Conservation (phyloP, 805 yeast species). For the Phaffomyces thermotolerans region DNA sequence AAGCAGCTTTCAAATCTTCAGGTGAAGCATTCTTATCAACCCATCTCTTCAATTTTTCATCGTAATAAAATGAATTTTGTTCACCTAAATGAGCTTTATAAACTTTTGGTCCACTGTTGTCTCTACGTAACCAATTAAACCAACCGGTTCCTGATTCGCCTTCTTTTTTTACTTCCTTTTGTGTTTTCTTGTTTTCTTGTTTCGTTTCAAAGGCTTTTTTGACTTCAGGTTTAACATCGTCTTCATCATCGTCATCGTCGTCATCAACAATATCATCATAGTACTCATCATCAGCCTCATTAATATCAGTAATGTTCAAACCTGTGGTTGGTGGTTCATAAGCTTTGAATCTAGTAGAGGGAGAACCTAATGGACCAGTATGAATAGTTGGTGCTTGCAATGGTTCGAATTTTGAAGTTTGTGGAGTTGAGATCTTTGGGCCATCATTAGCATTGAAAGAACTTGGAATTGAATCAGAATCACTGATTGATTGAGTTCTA, state of each 20-base stretch:
- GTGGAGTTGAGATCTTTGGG: constrained; percentile 1
- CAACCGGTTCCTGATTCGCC: constrained; percentile 28
- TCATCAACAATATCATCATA: constrained; percentile 39
- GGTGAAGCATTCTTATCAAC: constrained; percentile 60
- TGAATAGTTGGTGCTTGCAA: constrained; percentile 6
- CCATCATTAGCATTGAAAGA: constrained; percentile 3
- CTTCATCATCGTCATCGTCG: constrained; percentile 29
- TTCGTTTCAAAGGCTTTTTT: constrained; percentile 2
- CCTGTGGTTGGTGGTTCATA: constrained; percentile 22
- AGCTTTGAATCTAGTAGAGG: constrained; percentile 20
- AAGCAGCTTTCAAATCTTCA: constrained; percentile 55
- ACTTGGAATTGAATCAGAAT: constrained; percentile 1
- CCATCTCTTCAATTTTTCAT: constrained; percentile 84
- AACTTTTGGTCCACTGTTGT: constrained; percentile 62
- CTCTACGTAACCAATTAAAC: constrained; percentile 57
- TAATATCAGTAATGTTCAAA: constrained; percentile 14
- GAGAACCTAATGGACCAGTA: constrained; percentile 12
- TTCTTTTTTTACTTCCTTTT: constrained; percentile 11
- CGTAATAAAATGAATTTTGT: constrained; percentile 64
- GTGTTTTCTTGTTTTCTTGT: constrained; percentile 15
- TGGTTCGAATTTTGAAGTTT: constrained; percentile 10
- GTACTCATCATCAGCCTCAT: constrained; percentile 39
- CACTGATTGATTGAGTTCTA: constrained; percentile 4
- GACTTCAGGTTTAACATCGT: constrained; percentile 12
- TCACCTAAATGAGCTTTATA: constrained; percentile 84